Percentiles rank a stretch among this genome's conserved stretches.
These are phyloP conservation scores for Ophiostoma montium DNA, from an alignment of 2,329 filamentous ascomycete genomes.

Conservation along the genomic window DNA sequence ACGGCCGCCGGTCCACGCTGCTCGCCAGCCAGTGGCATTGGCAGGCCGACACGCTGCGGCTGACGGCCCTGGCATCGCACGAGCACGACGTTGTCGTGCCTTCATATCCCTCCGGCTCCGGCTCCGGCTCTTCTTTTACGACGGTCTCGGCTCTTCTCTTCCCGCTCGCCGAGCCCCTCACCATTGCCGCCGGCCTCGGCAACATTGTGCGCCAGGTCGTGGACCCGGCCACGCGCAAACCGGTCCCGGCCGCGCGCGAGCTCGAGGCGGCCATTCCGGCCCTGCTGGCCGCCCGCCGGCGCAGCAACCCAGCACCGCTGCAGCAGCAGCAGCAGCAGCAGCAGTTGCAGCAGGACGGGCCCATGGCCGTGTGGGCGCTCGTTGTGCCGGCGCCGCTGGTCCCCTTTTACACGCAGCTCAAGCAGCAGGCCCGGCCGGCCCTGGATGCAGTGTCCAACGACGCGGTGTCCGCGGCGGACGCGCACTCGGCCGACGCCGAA, in stretches of 20 bases:
- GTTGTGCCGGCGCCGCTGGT: constrained; percentile 32
- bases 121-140: background rate
- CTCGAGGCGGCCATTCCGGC: constrained; percentile 47
- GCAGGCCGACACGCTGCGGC: constrained; percentile 10
- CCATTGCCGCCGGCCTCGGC: constrained; percentile 52
- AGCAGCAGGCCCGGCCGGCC: constrained; percentile 9
- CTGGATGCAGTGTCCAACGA: background rate
- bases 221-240: constrained; percentile 21
- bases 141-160: constrained; percentile 31
- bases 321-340: too few species aligned
- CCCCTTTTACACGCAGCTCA: constrained; percentile 14
- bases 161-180: constrained; percentile 48
- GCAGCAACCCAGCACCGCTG: constrained; percentile 6
- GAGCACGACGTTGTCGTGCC: constrained; percentile 20
- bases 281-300: constrained; percentile 8
- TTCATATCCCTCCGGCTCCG: background rate
- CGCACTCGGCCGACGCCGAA: constrained; percentile 16
- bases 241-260: constrained; percentile 53
- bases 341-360: constrained; percentile 21
- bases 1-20: constrained; percentile 47
- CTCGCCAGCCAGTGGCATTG: constrained; percentile 28
- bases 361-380: constrained; percentile 60
- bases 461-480: background rate
- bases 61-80: background rate
- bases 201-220: constrained; percentile 61